phyloP scores from a whole-genome alignment of 257 asterid species.

The Catharanthus roseus region DNA sequence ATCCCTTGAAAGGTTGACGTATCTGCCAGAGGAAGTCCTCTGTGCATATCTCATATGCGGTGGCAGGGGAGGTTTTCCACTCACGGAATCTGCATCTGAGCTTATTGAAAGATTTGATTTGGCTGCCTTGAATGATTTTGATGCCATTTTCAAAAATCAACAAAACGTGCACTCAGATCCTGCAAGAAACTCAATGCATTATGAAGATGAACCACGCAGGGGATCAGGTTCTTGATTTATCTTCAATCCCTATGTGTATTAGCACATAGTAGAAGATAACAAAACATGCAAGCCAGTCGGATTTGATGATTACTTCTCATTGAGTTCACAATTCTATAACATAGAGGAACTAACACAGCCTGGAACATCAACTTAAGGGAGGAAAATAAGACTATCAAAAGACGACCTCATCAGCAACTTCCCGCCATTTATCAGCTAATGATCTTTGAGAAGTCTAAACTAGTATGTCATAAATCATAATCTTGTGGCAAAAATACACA shows the following conservation, averaged over 20 bases:
- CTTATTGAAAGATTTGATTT: slow-evolving; percentile 52
- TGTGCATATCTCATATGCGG: slow-evolving; percentile 66
- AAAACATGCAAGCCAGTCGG: not conserved
- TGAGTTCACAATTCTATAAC: not conserved
- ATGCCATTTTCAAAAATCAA: slow-evolving; percentile 39
- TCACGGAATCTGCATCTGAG: slow-evolving; percentile 47
- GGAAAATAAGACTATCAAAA: not conserved
- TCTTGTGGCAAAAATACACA: not conserved
- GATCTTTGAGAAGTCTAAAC: not conserved
- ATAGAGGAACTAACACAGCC: not conserved
- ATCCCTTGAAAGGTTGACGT: slow-evolving; percentile 79
- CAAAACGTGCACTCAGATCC: slow-evolving; percentile 24
- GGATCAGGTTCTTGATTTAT: not conserved
- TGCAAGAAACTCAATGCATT: slow-evolving; percentile 17
- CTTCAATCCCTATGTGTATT: not conserved
- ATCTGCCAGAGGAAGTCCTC: slow-evolving; percentile 78
- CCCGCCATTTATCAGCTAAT: not conserved
- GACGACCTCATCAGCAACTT: not conserved
- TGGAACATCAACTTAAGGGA: not conserved
- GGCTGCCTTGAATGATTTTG: slow-evolving; percentile 49
- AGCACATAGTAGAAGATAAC: not conserved
- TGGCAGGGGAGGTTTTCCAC: slow-evolving; percentile 36
- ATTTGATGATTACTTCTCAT: no score
- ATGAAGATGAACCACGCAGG: not conserved
- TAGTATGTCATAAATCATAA: not conserved